phyloP scores from a whole-genome alignment of 441 rosid species.

The Euphorbia celastroides region DNA sequence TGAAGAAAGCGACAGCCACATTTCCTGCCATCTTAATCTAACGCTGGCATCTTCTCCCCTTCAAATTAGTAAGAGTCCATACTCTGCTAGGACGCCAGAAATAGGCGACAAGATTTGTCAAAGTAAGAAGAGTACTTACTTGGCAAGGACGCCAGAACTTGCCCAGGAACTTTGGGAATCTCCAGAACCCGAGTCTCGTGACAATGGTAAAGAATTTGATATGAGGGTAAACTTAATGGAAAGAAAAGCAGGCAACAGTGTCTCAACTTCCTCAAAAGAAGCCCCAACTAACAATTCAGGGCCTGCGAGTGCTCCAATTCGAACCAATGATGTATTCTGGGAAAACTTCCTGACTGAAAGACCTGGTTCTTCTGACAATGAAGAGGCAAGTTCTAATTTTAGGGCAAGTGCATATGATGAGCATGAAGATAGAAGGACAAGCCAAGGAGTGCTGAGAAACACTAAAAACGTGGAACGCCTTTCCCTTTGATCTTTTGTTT shows the following conservation, averaged over 20 bases:
- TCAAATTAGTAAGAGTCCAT: slow-evolving; percentile 43
- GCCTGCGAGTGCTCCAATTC: slow-evolving; percentile 40
- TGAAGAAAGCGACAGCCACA: slow-evolving; percentile 64
- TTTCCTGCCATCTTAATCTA: slow-evolving; percentile 82
- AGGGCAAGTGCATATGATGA: slow-evolving; percentile 54
- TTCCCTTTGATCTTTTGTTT: slow-evolving; percentile 70
- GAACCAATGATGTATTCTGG: slow-evolving; percentile 89
- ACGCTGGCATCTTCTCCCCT: slow-evolving; percentile 72
- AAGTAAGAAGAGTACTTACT: slow-evolving; percentile 34
- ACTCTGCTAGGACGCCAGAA: slow-evolving; percentile 32
- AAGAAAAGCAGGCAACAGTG: slow-evolving; percentile 23
- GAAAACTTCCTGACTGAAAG: slow-evolving; percentile 92
- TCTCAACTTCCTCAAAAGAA: slow-evolving; percentile 26
- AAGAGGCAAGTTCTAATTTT: slow-evolving; percentile 78
- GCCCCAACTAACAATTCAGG: slow-evolving; percentile 39
- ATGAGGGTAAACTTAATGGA: slow-evolving; percentile 19
- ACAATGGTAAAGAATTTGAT: slow-evolving; percentile 36
- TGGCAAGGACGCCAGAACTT: slow-evolving; percentile 33
- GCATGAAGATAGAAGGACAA: slow-evolving; percentile 49
- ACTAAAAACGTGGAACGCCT: slow-evolving; percentile 56
- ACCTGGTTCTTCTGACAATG: slow-evolving; percentile 76
- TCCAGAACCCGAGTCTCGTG: slow-evolving; percentile 35
- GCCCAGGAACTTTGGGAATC: slow-evolving; percentile 32
- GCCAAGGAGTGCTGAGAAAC: slow-evolving; percentile 37
- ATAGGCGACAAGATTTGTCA: slow-evolving; percentile 39